Base-by-base conservation (phyloP, 2,329 filamentous ascomycete species). In the Phialophora tarda region DNA sequence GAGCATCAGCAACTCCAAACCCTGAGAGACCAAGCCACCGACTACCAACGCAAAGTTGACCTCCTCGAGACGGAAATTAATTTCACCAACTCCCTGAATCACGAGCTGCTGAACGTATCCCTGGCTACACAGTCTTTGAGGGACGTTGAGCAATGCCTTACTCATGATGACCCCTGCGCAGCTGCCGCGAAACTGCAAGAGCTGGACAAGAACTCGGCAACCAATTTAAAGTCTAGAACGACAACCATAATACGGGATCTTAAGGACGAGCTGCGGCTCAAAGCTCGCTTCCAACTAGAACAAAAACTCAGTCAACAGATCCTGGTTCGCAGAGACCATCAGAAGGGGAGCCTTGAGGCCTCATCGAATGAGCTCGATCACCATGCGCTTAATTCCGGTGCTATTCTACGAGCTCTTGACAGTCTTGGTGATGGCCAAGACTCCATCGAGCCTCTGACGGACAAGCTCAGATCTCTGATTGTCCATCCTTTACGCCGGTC, bases 1-100 rank as follows among this genome's bases (percentile, higher is more conserved):
- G 87, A 92, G 73, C 89, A 93, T 60, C 90, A 94, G 74, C 86
- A 84, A 30, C 88, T 89, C 12, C 86, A 88, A 67, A 81, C 82
- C 50, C 81, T 91, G 26, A 82, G 90, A 56, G 84, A 85, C 57
- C 81, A 87, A 65, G 89, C 90, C 0, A 86, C 91, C 47, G 86
- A 89, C 75, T 81, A 84, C 11, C 78, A 78, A 30, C 81, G 78
- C 63, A 88, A 88, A 72, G 82, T 85, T 59, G 76, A 78, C 30
- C 77, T 88, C 56, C 77, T 89, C 44, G 80, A 86, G 69, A 82
- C 81, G 30, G 87, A 89, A 74, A 84, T 89, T 53, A 78, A 78
- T 21, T 89, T 88, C 76, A 88, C 86, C 64, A 80, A 85, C 72
- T 81, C 79, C 28, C 63, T 73, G 23, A 47, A 61, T 32, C 17